phyloP scores from a whole-genome alignment of 2,329 filamentous ascomycete genomes.

The Didymella lethalis region DNA sequence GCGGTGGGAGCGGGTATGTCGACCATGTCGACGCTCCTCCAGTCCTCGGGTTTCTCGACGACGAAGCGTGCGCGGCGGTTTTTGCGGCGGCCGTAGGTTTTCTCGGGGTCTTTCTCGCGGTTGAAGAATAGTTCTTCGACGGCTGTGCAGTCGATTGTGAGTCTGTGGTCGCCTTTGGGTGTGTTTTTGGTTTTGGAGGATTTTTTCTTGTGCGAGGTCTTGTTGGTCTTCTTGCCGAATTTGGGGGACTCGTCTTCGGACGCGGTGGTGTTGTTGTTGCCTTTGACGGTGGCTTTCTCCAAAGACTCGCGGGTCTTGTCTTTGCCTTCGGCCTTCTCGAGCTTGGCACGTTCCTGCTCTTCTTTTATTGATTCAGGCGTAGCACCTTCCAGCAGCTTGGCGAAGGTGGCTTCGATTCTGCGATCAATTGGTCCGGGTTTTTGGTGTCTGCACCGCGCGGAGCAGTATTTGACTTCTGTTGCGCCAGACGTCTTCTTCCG shows the following conservation, averaged over 20 bases:
- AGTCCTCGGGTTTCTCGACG: constrained; percentile 51
- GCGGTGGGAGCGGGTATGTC: constrained; percentile 30
- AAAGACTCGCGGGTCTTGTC: background rate
- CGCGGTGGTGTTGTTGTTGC: background rate
- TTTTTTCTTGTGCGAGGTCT: constrained; percentile 41
- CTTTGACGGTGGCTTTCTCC: constrained; percentile 8
- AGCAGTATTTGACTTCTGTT: constrained; percentile 64
- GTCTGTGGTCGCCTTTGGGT: constrained; percentile 60
- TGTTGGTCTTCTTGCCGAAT: constrained; percentile 19
- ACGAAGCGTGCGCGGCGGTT: constrained; percentile 55
- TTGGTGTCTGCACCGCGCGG: constrained; percentile 60
- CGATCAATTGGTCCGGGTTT: constrained; percentile 61
- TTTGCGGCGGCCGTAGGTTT: constrained; percentile 56
- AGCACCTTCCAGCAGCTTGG: constrained; percentile 50
- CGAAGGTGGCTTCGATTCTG: constrained; percentile 62
- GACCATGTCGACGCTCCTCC: constrained; percentile 57
- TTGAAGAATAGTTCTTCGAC: constrained; percentile 63
- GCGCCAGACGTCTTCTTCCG: constrained; percentile 44
- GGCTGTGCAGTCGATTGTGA: constrained; percentile 59
- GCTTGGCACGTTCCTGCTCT: constrained; percentile 6
- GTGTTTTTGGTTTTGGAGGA: constrained; percentile 23
- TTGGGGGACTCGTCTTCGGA: constrained; percentile 8
- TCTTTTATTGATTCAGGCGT: constrained; percentile 42
- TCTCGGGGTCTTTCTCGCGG: constrained; percentile 54
- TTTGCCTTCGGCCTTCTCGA: background rate